These are phyloP conservation scores for Talaromyces marneffei DNA, from an alignment of 2,329 filamentous ascomycete species.

Conservation along the genomic window DNA sequence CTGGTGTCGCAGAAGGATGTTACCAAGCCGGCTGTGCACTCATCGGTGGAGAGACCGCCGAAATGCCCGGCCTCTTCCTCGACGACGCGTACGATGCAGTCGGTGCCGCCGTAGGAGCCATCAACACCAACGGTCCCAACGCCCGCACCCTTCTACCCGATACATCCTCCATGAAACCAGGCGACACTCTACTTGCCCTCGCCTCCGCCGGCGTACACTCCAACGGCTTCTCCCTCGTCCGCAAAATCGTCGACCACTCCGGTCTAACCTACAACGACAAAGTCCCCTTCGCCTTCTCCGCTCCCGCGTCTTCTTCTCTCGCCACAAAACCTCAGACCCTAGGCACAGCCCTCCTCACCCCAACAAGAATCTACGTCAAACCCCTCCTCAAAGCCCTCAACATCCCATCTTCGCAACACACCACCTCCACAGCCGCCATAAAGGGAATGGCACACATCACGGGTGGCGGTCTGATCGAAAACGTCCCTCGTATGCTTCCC, in stretches of 20 bases:
- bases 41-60: constrained; percentile 94
- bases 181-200: constrained; percentile 81
- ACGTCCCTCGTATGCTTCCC: constrained; percentile 90
- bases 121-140: constrained; percentile 49
- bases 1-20: constrained; percentile 85
- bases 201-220: constrained; percentile 85
- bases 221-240: constrained; percentile 95
- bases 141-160: constrained; percentile 66
- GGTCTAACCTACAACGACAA: constrained; percentile 64
- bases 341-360: constrained; percentile 74
- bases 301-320: constrained; percentile 49
- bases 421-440: constrained; percentile 49
- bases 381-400: constrained; percentile 62
- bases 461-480: constrained; percentile 85
- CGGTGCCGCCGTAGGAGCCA: constrained; percentile 81
- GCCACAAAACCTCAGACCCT: constrained; percentile 56
- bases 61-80: constrained; percentile 95
- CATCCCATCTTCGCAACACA: constrained; percentile 15
- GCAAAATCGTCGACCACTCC: constrained; percentile 72
- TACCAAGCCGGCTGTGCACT: constrained; percentile 78
- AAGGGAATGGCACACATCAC: constrained; percentile 98
- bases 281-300: constrained; percentile 65
- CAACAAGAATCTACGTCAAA: constrained; percentile 91
- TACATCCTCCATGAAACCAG: constrained; percentile 66
- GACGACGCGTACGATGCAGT: constrained; percentile 88